These are phyloP conservation scores for Phaeotremella skinneri DNA, from an alignment of 768 basidiomycete genomes.

Conservation along the genomic window DNA sequence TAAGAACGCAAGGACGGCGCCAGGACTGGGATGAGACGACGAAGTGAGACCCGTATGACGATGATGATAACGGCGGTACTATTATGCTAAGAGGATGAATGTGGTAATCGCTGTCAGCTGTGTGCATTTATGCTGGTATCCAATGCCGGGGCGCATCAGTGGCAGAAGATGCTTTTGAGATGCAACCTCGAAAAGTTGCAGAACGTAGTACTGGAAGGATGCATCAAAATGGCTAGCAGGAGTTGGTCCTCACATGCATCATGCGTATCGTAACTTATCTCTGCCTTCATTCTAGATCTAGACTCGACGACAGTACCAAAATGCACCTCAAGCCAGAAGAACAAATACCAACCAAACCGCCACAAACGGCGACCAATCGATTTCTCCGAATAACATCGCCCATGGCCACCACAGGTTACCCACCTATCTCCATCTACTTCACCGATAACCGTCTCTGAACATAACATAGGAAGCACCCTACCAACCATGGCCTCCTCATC, in stretches of 20 bases:
- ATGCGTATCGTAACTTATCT: no score
- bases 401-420: background rate
- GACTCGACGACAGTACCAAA: background rate
- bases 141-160: no score
- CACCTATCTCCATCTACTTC: no score
- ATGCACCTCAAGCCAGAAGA: background rate
- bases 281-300: no score
- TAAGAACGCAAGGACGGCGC: background rate
- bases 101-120: no score
- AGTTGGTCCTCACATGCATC: no score
- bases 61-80: background rate
- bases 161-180: no score
- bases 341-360: background rate
- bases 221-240: no score
- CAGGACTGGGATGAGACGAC: background rate
- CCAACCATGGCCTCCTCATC: slow-evolving; percentile 29
- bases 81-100: background rate
- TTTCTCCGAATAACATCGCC: background rate
- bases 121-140: no score
- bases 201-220: no score
- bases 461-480: no score
- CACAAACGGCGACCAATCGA: background rate
- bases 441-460: no score
- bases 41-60: background rate
- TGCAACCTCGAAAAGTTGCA: background rate